Base-by-base conservation (phyloP, 1,139 yeast genomes). In the Geotrichum bryndzae region DNA sequence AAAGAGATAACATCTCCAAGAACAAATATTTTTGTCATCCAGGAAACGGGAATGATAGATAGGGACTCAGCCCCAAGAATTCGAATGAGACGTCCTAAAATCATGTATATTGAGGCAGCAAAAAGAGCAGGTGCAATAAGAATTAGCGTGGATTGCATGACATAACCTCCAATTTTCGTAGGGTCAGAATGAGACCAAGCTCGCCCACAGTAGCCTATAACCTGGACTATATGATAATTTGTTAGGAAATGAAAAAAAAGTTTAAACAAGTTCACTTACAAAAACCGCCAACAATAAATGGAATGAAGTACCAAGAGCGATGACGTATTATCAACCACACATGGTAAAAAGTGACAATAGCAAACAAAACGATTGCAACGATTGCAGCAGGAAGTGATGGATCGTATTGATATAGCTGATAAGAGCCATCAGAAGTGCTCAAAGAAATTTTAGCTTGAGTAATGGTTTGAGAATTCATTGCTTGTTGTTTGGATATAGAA, bases 51-150 rank as follows among this genome's bases (percentile, higher is more conserved):
- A 58, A 79, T 70, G 4, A 77, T 63, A 51, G 77, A 73, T 51
- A 69, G 63, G 3, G 66, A 59, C 53, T 72, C 72, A 23, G 76
- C 76, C 41, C 69, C 67, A 58, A 77, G 61, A 22, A 67, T 59
- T 31, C 63, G 65, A 22, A 78, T 67, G 59, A 80, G 62, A 56
- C 78, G 71, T 23, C 79, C 80, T 59, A 80, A 75, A 1, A 73
- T 58, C 82, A 80, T 80, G 67, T 80, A 80, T 54, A 79, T 73
- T 0, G 81, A 70, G 0, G 82, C 83, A 0, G 82, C 80, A 63
- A 74, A 74, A 54, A 80, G 68, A 1, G 80, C 73, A 2, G 84
- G 83, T 0, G 83, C 80, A 33, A 80, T 69, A 56, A 80, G 70
- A 38, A 79, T 66, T 33, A 77, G 68, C 10, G 77, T 67, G 0